These are phyloP conservation scores for Gomphus sp. DNA, from an alignment of 1,284 basidiomycete genomes.

Conservation along the genomic window DNA sequence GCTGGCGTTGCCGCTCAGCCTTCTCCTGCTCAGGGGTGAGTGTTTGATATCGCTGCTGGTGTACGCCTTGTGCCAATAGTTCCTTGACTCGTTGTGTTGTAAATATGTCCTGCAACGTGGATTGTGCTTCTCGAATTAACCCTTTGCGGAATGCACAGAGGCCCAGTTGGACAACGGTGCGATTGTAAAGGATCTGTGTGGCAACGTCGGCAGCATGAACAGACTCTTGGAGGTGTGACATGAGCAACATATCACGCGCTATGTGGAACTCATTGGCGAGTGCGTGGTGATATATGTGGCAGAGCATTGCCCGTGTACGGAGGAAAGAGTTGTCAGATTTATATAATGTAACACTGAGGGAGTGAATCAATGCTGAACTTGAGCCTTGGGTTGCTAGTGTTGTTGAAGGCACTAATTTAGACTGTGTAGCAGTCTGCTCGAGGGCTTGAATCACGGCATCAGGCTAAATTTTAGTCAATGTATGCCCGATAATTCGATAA, in stretches of 20 bases:
- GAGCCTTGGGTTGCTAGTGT: conserved; percentile 46
- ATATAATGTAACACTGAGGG: conserved; percentile 90
- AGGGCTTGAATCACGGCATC: conserved; percentile 90
- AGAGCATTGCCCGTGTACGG: conserved; percentile 93
- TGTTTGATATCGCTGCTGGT: conserved; percentile 83
- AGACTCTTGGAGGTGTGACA: conserved; percentile 97
- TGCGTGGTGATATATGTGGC: conserved; percentile 96
- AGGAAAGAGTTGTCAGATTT: conserved; percentile 85
- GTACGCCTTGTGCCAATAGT: conserved; percentile 93
- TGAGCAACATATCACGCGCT: conserved; percentile 95
- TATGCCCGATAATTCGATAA: conserved; percentile 5
- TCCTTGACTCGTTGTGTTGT: conserved; percentile 95
- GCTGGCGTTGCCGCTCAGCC: conserved; percentile 88
- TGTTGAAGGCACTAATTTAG: conserved; percentile 50
- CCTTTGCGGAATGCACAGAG: conserved; percentile 95
- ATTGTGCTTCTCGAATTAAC: conserved; percentile 89
- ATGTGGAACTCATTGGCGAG: conserved; percentile 96
- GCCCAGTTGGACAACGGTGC: conserved; percentile 94
- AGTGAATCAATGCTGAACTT: conserved; percentile 74
- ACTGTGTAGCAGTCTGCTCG: conserved; percentile 55
- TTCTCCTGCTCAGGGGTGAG: conserved; percentile 95
- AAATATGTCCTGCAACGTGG: conserved; percentile 92
- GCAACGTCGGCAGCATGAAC: conserved; percentile 93
- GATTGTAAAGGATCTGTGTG: conserved; percentile 98
- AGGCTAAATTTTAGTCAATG: conserved; percentile 44